Conservation (phyloP, 2,329 filamentous ascomycete species). For the Acarospora socialis region DNA sequence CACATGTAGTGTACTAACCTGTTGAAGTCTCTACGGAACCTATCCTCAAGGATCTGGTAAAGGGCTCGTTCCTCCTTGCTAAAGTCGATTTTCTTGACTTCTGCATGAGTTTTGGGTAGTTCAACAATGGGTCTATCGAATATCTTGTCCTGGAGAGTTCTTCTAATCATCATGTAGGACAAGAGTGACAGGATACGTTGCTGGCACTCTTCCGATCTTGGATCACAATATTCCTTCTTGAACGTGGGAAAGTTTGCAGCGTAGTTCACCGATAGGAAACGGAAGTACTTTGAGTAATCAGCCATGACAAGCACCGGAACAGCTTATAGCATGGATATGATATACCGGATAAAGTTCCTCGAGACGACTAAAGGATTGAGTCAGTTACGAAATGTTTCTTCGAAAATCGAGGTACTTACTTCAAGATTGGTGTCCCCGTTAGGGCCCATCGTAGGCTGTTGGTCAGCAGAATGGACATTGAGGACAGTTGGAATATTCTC, state of each 20-base stretch:
- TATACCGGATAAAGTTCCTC: not conserved
- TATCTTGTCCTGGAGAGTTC: slow-evolving; percentile 4
- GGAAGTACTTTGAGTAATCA: slow-evolving; percentile 8
- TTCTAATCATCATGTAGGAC: slow-evolving; percentile 8
- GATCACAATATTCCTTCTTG: slow-evolving; percentile 9
- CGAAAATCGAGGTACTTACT: too few species aligned
- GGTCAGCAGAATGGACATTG: too few species aligned
- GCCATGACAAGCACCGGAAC: slow-evolving; percentile 2
- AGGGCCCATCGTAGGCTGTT: slow-evolving; percentile 3
- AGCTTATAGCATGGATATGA: not conserved
- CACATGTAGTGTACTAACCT: not conserved
- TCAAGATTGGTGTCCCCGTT: slow-evolving; percentile 2
- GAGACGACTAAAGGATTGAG: too few species aligned
- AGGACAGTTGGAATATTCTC: too few species aligned
- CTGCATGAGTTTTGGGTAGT: slow-evolving; percentile 7
- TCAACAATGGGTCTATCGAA: slow-evolving; percentile 5
- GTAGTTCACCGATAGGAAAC: slow-evolving; percentile 7
- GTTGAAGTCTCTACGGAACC: slow-evolving; percentile 6
- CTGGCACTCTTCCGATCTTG: slow-evolving; percentile 1
- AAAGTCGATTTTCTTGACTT: slow-evolving; percentile 7
- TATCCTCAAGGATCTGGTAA: slow-evolving; percentile 4
- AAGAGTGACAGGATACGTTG: slow-evolving; percentile 8
- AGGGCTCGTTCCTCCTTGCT: slow-evolving; percentile 7
- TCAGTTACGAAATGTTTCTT: too few species aligned
- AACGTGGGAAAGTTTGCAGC: slow-evolving; percentile 8